Base-by-base conservation (phyloP, 441 rosid genomes). In the Pelargonium fulgidum region DNA sequence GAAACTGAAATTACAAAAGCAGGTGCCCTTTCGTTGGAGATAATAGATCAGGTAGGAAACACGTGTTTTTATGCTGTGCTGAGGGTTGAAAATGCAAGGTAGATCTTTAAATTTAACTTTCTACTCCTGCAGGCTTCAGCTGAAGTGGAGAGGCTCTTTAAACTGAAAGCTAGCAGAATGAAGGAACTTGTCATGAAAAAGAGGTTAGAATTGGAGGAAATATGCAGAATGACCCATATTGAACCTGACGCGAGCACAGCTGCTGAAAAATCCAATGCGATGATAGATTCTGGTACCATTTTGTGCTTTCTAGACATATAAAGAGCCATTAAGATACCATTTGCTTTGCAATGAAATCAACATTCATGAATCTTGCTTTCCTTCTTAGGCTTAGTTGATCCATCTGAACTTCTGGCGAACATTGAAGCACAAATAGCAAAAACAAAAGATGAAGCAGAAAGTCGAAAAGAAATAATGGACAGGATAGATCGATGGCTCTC, bases 401-500 rank as follows among this genome's bases (percentile, higher is more conserved):
- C 95, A 65, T 84, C 87, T 36, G 90, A 89, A 75, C 89, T 89
- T 73, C 74, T 89, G 68, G 75, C 81, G 56, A 89, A 81, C 22
- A 89, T 89, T 20, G 95, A 89, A 79, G 74, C 73, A 67, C 87
- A 83, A 69, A 89, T 87, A 59, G 75, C 67, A 52, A 85, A 82
- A 70, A 82, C 78, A 13, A 89, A 81, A 77, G 87, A 82, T 7
- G 92, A 87, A 78, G 92, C 86, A 48, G 61, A 68, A 44, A 85
- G 84, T 68, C 83, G 95, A 16, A 87, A 83, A 81, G 95, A 89
- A 36, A 89, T 89, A 69, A 84, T 87, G 87, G 92, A 85, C 67
- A 81, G 86, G 66, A 84, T 89, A 65, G 89, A 87, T 26, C 77
- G 87, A 65, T 89, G 95, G 92, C 90, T 89, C 36, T 80, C 77